Evolutionary conservation across 2,329 filamentous ascomycete genomes (phyloP), one percentile per base, ranked within the genome.

Genomic region (Xylaria sp.): DNA sequence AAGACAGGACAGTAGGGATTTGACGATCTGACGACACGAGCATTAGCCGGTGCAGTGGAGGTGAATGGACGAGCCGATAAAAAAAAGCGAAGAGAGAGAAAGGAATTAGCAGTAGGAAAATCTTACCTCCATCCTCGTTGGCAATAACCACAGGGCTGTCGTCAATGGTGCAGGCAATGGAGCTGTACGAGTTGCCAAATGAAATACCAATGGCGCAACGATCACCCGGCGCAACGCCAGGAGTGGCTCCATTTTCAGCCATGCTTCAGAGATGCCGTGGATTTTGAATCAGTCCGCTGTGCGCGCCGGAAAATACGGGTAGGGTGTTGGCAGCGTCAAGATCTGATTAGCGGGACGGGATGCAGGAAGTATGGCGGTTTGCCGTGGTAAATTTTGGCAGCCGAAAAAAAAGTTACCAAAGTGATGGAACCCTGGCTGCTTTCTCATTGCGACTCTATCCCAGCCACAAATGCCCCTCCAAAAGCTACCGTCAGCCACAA

Each of bases 101-200:
- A 27, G 27, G 27, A 13, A 25, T 25, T 47, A 22, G 9, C 17
- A 36, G 2, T 42, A 42, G 10, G 2, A 20, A 20, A 3, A 44
- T n/a, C 89, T 77, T 79, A 94, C 93, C 93, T 86, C 96, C 96
- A 78, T 98, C 96, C 84, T 98, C 96, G 83, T 99, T 98, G 77
- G 96, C 96, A 83, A 99, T 98, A 71, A 99, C 95, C 80, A 97
- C 93, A 71, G 94, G 91, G 85, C 96, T 97, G 81, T 96, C 95
- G 77, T 98, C 95, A 69, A 90, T 88, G 53, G 94, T 97, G 79
- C 90, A 94, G 75, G 95, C 95, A 82, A 99, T 97, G 68, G 94
- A 97, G 84, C 93, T 96, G 89, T 97, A 97, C 69, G 94, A 94
- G 85, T 98, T 99, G 83, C 96, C 96, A 85, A 98, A 97, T 73